Evolutionary conservation across 768 basidiomycete genomes (phyloP).

Genomic region (Cystobasidium onofrii): DNA sequence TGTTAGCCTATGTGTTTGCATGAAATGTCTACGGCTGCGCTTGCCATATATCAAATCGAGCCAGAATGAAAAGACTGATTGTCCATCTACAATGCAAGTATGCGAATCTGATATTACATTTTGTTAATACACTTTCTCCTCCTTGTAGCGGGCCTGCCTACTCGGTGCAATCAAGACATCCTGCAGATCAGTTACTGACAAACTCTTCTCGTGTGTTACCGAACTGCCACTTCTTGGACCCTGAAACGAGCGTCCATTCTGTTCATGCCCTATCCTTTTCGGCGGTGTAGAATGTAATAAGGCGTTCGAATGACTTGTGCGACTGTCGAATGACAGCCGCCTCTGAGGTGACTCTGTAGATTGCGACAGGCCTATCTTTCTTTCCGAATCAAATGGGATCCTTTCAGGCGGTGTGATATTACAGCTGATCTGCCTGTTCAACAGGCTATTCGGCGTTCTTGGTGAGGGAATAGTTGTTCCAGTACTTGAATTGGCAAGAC

Average conservation of each 20-base stretch:
- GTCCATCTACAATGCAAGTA: not conserved
- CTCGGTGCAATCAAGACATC: slow-evolving; percentile 4
- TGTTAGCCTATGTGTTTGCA: too few species aligned
- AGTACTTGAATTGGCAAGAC: not conserved
- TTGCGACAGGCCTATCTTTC: not conserved
- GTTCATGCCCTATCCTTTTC: not conserved
- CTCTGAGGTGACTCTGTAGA: not conserved
- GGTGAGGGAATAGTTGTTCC: not conserved
- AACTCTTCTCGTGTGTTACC: not conserved
- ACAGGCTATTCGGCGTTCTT: slow-evolving; percentile 1
- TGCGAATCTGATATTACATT: too few species aligned
- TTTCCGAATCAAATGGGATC: not conserved
- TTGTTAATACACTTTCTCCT: slow-evolving; percentile 16
- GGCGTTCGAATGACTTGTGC: not conserved
- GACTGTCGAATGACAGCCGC: not conserved
- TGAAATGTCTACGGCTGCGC: not conserved
- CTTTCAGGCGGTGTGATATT: not conserved
- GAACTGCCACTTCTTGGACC: not conserved
- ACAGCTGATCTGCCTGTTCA: not conserved
- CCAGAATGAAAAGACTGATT: too few species aligned
- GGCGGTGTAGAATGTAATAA: not conserved
- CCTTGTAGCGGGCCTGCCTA: not conserved
- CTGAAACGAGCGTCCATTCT: slow-evolving; percentile 11
- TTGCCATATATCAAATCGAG: too few species aligned
- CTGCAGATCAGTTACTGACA: not conserved